These are phyloP conservation scores for Cystofilobasidium capitatum DNA, from an alignment of 768 basidiomycete genomes.

Conservation along the genomic window DNA sequence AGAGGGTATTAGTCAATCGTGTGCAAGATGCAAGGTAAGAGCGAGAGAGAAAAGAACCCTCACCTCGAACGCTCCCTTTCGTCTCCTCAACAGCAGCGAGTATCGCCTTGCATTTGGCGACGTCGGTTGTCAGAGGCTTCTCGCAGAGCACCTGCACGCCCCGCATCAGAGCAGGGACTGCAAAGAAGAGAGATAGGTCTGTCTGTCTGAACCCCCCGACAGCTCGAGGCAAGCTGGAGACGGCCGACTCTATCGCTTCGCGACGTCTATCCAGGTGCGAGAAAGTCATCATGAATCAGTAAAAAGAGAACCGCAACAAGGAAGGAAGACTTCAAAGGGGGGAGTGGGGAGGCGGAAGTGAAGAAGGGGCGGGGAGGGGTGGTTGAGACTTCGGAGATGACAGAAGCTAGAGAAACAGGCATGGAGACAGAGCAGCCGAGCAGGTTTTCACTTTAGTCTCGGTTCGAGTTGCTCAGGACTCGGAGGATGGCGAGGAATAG, in stretches of 20 bases:
- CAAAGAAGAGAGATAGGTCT: neutral
- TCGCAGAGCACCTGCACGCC: constrained; percentile 45
- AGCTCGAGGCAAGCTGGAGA: no score
- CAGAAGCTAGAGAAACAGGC: no score
- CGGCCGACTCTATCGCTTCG: no score
- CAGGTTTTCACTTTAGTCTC: no score
- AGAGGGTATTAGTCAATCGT: neutral
- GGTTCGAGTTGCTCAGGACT: constrained; percentile 30
- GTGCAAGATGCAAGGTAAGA: neutral
- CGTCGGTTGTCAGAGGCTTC: constrained; percentile 50
- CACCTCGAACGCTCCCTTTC: constrained; percentile 29
- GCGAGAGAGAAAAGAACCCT: neutral
- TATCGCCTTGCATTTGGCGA: constrained; percentile 46
- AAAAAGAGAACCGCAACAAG: no score
- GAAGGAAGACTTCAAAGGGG: no score
- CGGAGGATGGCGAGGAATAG: constrained; percentile 39
- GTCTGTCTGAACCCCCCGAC: neutral
- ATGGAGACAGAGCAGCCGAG: no score
- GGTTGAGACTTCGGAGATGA: no score
- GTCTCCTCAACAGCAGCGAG: constrained; percentile 45
- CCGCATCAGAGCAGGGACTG: constrained; percentile 7
- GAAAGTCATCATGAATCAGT: no score
- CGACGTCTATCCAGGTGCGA: no score
- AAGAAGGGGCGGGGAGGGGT: no score
- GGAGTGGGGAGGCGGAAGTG: no score